Evolutionary conservation across 495 filamentous ascomycete species (phyloP).

Genomic region (Trypethelium eluteriae): DNA sequence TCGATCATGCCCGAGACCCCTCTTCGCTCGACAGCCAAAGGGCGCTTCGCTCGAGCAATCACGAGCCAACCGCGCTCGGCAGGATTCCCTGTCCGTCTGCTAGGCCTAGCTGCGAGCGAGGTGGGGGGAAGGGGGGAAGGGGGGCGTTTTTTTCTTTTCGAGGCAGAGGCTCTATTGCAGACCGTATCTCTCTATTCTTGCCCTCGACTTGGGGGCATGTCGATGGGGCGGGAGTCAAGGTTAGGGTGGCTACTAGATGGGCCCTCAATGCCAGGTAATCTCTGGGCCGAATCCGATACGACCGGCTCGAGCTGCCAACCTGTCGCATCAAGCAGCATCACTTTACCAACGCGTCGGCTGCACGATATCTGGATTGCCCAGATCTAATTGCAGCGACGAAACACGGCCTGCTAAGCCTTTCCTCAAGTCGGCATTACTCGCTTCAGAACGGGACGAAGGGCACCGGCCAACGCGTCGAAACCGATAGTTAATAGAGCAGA

Average conservation of each 20-base stretch:
- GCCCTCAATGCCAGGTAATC: not conserved
- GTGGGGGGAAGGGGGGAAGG: not conserved
- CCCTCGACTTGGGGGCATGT: not conserved
- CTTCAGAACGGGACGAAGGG: not conserved
- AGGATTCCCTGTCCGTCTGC: not conserved
- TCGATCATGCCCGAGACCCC: conserved; percentile 4
- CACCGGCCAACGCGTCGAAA: not conserved
- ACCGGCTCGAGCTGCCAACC: conserved; percentile 3
- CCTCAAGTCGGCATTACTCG: not conserved
- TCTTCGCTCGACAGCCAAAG: conserved; percentile 1
- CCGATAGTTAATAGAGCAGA: too few relatives aligned
- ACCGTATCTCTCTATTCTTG: not conserved
- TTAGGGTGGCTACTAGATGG: not conserved
- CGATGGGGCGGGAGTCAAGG: not conserved
- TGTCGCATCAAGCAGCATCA: not conserved
- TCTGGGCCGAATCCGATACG: conserved; percentile 10
- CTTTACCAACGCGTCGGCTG: not conserved
- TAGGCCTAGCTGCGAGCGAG: not conserved
- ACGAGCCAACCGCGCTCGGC: conserved; percentile 7
- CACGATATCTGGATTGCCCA: conserved; percentile 1
- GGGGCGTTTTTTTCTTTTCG: too few relatives aligned
- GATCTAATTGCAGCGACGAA: conserved; percentile 12
- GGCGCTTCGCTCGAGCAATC: conserved; percentile 9
- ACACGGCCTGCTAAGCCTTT: conserved; percentile 7
- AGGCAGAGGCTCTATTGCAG: too few relatives aligned